phyloP scores from a whole-genome alignment of 1,284 basidiomycete species.

The Cronartium quercuum region DNA sequence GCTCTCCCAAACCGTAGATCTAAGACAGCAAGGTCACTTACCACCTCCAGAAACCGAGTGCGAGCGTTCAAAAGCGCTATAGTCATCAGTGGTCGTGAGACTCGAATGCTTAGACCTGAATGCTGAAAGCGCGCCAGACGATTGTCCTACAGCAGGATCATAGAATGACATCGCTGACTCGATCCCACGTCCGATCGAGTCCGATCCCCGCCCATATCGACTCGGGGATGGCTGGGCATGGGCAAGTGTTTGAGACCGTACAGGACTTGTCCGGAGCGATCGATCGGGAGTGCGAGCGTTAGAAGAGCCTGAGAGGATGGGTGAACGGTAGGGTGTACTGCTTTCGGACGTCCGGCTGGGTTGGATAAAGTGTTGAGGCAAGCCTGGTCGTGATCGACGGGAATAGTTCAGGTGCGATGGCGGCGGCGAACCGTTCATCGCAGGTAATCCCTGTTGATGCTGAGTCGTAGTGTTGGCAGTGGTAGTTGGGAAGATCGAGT shows the following conservation, averaged over 20 bases:
- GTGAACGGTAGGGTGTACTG: too few relatives aligned
- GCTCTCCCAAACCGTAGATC: background rate
- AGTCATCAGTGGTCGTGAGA: slow-evolving; percentile 3
- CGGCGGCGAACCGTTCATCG: slow-evolving; percentile 1
- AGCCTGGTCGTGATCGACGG: slow-evolving; percentile 18
- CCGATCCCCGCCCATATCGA: too few relatives aligned
- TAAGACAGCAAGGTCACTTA: slow-evolving; percentile 1
- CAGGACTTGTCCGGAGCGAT: too few relatives aligned
- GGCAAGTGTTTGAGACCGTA: too few relatives aligned
- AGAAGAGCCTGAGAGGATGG: too few relatives aligned
- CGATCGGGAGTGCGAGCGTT: slow-evolving; percentile 3
- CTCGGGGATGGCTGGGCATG: too few relatives aligned
- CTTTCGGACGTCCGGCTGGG: background rate
- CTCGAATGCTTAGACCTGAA: slow-evolving; percentile 28
- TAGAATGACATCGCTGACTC: slow-evolving; percentile 22
- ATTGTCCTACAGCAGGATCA: background rate
- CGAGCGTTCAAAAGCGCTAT: slow-evolving; percentile 3
- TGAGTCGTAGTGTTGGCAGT: background rate
- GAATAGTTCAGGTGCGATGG: slow-evolving; percentile 4
- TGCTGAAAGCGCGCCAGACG: background rate
- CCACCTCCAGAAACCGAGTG: slow-evolving; percentile 34
- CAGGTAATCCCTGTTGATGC: background rate
- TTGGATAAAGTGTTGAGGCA: slow-evolving; percentile 32
- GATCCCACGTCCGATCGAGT: slow-evolving; percentile 9
- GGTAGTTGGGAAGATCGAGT: background rate